Evolutionary conservation across 805 yeast species (phyloP), one percentile per base, ranked within the genome.

Genomic region (Sugiyamaella marilandica): DNA sequence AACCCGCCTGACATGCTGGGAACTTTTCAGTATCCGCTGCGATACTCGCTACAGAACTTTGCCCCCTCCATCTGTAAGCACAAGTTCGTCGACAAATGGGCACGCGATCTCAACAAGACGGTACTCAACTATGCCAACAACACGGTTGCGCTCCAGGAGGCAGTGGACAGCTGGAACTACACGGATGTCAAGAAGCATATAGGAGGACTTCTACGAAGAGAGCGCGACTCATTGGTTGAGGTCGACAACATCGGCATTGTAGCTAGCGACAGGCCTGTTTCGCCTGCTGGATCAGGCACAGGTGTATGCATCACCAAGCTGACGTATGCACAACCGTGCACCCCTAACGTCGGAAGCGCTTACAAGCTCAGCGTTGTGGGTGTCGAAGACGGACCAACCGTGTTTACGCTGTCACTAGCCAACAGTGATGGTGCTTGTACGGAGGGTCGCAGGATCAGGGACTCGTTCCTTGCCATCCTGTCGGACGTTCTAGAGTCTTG

Each of bases 181-280:
- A 24, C 41, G 2, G 49, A 49, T 14, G 29, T 49, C 33, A 34
- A 45, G 37, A 50, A 49, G 37, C 37, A 19, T 5, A 10, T 51
- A 5, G 34, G n/a, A 2, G 18, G 24, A 16, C 14, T 16, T 9
- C 16, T 36, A 13, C 39, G n/a, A 18, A 47, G 47, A 34, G 37
- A n/a, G 16, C 41, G 51, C 10, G 13, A 35, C 13, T 31, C 39
- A 2, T 16, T 45, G 18, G 11, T 44, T 16, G 57, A 54, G 45
- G 31, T 54, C 24, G 34, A 47, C 41, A 50, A 53, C 32, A 39
- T 50, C 29, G 56, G 56, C 33, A 36, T 21, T 21, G 29, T 33
- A 8, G 14, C 41, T 10, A 8, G 37, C 29, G 46, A 45, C 35
- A 13, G 39, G 14, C 45, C 18, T 18, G 43, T 24, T 11, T 24